Evolutionary conservation across 192 early-diverging fungal genomes (phyloP).

Genomic region (Phycomyces blakesleeanus): DNA sequence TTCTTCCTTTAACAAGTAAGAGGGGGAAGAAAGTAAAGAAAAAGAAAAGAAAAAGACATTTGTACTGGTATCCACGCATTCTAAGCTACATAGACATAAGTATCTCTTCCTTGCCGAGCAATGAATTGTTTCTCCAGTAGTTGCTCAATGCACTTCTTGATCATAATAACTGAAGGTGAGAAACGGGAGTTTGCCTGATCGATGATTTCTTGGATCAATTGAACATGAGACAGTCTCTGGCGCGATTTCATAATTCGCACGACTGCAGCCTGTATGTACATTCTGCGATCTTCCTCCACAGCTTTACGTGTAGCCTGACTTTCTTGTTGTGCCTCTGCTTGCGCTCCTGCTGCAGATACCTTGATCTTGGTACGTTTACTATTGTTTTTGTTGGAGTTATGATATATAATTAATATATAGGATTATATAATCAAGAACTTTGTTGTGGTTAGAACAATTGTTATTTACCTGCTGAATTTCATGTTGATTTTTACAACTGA

Average conservation of each 20-base stretch:
- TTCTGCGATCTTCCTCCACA: constrained; percentile 75
- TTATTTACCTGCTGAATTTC: constrained; percentile 17
- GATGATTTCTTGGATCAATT: constrained; percentile 87
- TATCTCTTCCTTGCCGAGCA: constrained; percentile 56
- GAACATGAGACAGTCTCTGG: constrained; percentile 80
- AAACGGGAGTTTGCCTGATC: constrained; percentile 83
- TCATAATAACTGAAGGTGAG: constrained; percentile 82
- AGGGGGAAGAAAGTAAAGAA: no score
- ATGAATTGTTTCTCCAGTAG: constrained; percentile 87
- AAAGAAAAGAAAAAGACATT: neutral
- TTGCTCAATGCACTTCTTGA: constrained; percentile 96
- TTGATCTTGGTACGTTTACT: constrained; percentile 85
- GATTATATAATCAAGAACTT: no score
- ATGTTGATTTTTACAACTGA: constrained; percentile 9
- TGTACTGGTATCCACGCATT: neutral
- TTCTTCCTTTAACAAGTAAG: no score
- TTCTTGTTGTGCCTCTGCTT: constrained; percentile 61
- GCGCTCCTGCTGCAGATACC: constrained; percentile 48
- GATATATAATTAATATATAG: no score
- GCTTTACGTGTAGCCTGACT: constrained; percentile 52
- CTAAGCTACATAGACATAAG: constrained; percentile 68
- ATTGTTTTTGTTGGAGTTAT: no score
- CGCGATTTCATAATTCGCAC: constrained; percentile 99
- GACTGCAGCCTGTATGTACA: constrained; percentile 88
- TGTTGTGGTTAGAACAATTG: no score